Evolutionary conservation across 2,329 filamentous ascomycete genomes (phyloP).

Genomic region (Magnaporthales sp.): DNA sequence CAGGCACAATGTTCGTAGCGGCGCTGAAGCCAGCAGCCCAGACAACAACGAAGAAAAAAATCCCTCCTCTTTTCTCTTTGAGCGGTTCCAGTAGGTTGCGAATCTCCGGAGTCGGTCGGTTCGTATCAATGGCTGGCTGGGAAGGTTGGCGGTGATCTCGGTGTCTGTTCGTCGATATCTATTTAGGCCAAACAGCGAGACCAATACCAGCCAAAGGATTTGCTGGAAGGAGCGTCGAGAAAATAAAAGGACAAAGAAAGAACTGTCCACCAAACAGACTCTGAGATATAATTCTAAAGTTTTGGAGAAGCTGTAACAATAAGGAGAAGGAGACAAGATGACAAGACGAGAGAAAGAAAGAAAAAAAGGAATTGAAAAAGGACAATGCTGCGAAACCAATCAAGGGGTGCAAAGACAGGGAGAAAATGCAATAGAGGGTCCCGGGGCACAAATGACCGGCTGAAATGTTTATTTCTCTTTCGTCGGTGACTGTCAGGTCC

Average conservation of each 20-base stretch:
- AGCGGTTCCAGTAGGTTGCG: not conserved
- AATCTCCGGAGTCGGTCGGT: not conserved
- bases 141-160: not conserved
- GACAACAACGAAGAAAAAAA: not conserved
- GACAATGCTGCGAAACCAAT: conserved; percentile 7
- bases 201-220: not conserved
- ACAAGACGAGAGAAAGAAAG: conserved; percentile 5
- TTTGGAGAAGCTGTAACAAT: not conserved
- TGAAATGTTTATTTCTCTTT: not conserved
- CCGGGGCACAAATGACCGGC: not conserved
- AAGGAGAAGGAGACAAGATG: conserved; percentile 7
- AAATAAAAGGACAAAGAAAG: not conserved
- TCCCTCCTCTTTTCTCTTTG: not conserved
- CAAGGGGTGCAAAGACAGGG: not conserved
- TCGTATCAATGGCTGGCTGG: not conserved
- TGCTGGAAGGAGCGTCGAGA: conserved; percentile 3
- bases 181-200: not conserved
- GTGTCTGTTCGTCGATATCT: not conserved
- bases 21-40: not conserved
- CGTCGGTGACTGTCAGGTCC: not conserved
- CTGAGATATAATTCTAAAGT: conserved; percentile 6
- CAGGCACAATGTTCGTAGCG: not conserved
- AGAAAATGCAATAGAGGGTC: conserved; percentile 4
- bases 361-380: conserved; percentile 8
- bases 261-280: not conserved